Evolutionary conservation across 441 rosid species (phyloP).

Genomic region (Raphanus hybrid): DNA sequence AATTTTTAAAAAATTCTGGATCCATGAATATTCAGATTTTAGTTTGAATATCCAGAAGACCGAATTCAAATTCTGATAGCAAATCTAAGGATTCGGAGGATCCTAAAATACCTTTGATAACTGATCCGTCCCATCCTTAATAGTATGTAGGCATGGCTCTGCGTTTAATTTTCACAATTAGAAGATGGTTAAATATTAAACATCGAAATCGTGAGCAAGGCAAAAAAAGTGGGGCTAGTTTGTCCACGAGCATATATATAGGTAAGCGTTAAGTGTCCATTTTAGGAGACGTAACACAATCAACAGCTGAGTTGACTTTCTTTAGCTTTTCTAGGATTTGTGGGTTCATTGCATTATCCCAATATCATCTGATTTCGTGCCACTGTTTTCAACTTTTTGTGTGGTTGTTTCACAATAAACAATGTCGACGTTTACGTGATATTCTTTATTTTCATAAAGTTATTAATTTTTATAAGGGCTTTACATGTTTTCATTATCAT

Average conservation of each 20-base stretch:
- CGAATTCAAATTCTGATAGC: too few species aligned
- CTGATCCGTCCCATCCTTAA: too few species aligned
- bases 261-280: slow-evolving; percentile 27
- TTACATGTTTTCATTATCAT: slow-evolving; percentile 25
- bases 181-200: not conserved
- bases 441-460: slow-evolving; percentile 11
- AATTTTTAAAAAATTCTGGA: too few species aligned
- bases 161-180: too few species aligned
- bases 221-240: slow-evolving; percentile 14
- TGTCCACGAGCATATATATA: slow-evolving; percentile 22
- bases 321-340: slow-evolving; percentile 32
- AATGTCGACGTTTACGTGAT: slow-evolving; percentile 15
- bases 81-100: too few species aligned
- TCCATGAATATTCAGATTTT: too few species aligned
- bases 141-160: too few species aligned
- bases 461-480: slow-evolving; percentile 24
- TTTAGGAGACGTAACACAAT: slow-evolving; percentile 30
- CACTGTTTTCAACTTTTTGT: slow-evolving; percentile 20
- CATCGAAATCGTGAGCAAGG: not conserved
- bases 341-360: slow-evolving; percentile 40
- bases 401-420: not conserved
- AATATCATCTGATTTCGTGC: slow-evolving; percentile 29
- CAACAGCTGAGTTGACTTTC: slow-evolving; percentile 34
- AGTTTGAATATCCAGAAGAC: too few species aligned
- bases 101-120: too few species aligned